Conservation (phyloP, 192 early-diverging fungal species). For the Pilobolus umbonatus region DNA sequence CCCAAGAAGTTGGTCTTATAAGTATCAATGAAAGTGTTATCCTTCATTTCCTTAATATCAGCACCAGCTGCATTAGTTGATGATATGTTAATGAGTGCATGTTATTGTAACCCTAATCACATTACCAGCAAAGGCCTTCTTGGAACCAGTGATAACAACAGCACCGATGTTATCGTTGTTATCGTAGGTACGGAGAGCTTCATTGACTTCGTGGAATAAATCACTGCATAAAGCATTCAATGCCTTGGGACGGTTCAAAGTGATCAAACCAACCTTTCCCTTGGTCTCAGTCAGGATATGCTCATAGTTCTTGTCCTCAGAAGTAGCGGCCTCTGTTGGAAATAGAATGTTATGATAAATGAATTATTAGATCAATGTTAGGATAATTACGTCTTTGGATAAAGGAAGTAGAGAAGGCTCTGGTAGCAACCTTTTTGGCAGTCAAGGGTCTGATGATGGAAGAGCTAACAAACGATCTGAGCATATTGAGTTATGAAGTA, state of each 20-base stretch:
- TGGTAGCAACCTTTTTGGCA: slow-evolving; percentile 10
- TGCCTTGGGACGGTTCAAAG: slow-evolving; percentile 92
- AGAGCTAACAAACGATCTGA: slow-evolving; percentile 20
- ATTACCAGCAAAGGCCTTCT: slow-evolving; percentile 93
- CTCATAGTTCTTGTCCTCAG: slow-evolving; percentile 19
- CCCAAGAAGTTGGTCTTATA: slow-evolving; percentile 90
- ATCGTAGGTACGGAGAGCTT: slow-evolving; percentile 76
- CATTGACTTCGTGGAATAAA: slow-evolving; percentile 90
- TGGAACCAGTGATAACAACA: slow-evolving; percentile 92
- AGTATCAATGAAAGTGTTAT: slow-evolving; percentile 79
- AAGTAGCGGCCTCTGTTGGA: slow-evolving; percentile 11
- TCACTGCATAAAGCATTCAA: slow-evolving; percentile 94
- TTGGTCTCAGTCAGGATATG: slow-evolving; percentile 64
- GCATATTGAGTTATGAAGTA: slow-evolving; percentile 13
- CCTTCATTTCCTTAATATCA: slow-evolving; percentile 99
- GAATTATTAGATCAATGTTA: neutral
- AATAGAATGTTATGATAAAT: neutral
- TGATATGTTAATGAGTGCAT: neutral
- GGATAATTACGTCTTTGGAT: slow-evolving; percentile 22
- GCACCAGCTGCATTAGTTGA: slow-evolving; percentile 67
- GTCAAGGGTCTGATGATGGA: slow-evolving; percentile 29
- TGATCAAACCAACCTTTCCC: slow-evolving; percentile 83
- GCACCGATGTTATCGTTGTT: slow-evolving; percentile 74
- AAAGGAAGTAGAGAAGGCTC: slow-evolving; percentile 27
- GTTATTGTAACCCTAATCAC: neutral